Evolutionary conservation across 805 yeast genomes (phyloP).

Genomic region (Schwanniomyces sp.): DNA sequence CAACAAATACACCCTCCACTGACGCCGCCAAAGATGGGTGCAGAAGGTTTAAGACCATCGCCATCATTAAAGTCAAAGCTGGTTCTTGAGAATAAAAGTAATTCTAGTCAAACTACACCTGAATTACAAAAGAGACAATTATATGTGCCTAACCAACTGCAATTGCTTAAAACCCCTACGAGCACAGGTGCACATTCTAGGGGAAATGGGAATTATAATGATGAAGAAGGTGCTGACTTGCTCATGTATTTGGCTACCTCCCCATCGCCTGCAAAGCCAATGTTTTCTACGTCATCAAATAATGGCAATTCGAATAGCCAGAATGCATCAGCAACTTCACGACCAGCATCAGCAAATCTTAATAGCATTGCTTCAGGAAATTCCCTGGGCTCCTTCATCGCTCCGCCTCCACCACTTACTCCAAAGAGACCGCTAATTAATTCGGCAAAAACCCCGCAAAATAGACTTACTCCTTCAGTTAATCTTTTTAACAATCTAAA

Average conservation of each 20-base stretch:
- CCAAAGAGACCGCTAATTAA: conserved; percentile 35
- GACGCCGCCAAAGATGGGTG: conserved; percentile 21
- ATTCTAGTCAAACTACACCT: conserved; percentile 27
- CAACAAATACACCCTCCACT: conserved; percentile 26
- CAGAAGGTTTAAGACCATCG: conserved; percentile 24
- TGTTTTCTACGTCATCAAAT: conserved; percentile 32
- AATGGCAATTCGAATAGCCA: conserved; percentile 5
- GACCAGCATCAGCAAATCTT: conserved; percentile 28
- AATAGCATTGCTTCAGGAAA: conserved; percentile 10
- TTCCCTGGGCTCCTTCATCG: conserved; percentile 25
- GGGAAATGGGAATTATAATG: conserved; percentile 25
- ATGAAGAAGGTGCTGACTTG: conserved; percentile 76
- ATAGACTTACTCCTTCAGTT: conserved; percentile 40
- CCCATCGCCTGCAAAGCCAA: conserved; percentile 62
- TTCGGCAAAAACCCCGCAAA: conserved; percentile 38
- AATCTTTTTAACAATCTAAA: conserved; percentile 24
- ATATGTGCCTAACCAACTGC: conserved; percentile 4
- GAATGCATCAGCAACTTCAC: conserved; percentile 9
- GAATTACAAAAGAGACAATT: conserved; percentile 25
- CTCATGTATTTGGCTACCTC: conserved; percentile 81
- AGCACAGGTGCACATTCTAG: conserved; percentile 17
- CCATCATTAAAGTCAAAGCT: conserved; percentile 20
- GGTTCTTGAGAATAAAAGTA: neutral
- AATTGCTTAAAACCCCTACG: conserved; percentile 36
- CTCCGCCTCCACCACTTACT: conserved; percentile 44